phyloP scores from a whole-genome alignment of 2,329 filamentous ascomycete species.

The Neodidymelliopsis sp. region DNA sequence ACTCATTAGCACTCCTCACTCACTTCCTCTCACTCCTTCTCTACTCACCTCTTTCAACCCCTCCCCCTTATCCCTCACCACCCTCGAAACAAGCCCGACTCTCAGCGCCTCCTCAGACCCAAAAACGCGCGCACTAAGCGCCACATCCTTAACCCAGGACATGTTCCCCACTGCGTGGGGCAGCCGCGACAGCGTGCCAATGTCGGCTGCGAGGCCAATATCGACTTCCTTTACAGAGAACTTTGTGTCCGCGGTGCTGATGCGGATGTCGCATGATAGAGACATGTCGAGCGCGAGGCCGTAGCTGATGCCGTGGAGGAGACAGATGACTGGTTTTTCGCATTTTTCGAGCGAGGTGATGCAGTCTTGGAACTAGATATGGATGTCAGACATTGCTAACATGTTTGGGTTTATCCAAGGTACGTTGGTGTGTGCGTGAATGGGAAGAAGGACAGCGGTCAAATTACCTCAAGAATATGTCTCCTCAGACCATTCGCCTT shows the following conservation, averaged over 20 bases:
- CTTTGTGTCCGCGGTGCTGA: slow-evolving; percentile 66
- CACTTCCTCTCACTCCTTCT: too few relatives aligned
- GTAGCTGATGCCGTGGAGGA: slow-evolving; percentile 47
- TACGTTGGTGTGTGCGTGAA: too few relatives aligned
- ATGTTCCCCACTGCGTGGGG: slow-evolving; percentile 75
- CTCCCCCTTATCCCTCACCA: slow-evolving; percentile 66
- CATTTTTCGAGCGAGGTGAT: slow-evolving; percentile 81
- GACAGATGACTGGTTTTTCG: slow-evolving; percentile 69
- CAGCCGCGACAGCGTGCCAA: slow-evolving; percentile 76
- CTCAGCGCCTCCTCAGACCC: slow-evolving; percentile 70
- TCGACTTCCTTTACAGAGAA: slow-evolving; percentile 83
- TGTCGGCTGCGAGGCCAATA: slow-evolving; percentile 80
- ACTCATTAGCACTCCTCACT: too few relatives aligned
- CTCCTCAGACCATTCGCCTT: slow-evolving; percentile 63
- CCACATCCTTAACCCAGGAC: slow-evolving; percentile 83
- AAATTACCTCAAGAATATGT: slow-evolving; percentile 69
- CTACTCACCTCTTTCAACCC: slow-evolving; percentile 40
- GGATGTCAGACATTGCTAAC: slow-evolving; percentile 72
- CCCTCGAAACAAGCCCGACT: slow-evolving; percentile 74
- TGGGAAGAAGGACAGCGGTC: too few relatives aligned
- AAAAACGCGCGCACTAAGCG: slow-evolving; percentile 74
- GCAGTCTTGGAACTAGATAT: slow-evolving; percentile 81
- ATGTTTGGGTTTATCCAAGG: too few relatives aligned
- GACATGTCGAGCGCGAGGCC: slow-evolving; percentile 60
- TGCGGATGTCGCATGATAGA: slow-evolving; percentile 73